Conservation (phyloP, 768 basidiomycete species). For the Artomyces pyxidatus region DNA sequence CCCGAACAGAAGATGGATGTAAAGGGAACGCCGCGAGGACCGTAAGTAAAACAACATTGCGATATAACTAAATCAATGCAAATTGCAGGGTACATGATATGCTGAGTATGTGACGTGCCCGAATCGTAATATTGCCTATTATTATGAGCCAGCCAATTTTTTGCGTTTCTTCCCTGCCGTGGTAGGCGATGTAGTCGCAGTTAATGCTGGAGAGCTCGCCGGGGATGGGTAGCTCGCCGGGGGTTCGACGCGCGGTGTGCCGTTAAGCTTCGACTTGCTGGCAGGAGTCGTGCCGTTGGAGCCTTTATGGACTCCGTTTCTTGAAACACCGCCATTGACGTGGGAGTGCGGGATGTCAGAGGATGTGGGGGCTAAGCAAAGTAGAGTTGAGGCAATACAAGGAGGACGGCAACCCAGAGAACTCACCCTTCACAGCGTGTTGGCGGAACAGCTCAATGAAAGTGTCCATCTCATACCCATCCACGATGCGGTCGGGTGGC, state of each 20-base stretch:
- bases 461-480: constrained; percentile 46
- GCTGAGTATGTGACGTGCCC: background rate
- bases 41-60: background rate
- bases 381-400: background rate
- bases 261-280: constrained; percentile 6
- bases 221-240: constrained; percentile 2
- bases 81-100: background rate
- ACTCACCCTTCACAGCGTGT: constrained; percentile 35
- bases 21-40: background rate
- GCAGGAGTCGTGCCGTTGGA: constrained; percentile 7
- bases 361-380: constrained; percentile 4
- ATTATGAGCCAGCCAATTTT: constrained; percentile 29
- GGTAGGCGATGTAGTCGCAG: constrained; percentile 16
- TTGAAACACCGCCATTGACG: background rate
- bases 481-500: constrained; percentile 32
- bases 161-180: constrained; percentile 49
- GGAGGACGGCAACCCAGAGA: background rate
- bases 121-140: constrained; percentile 3
- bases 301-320: constrained; percentile 2
- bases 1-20: too few relatives aligned
- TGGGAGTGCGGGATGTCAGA: background rate
- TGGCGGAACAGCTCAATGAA: constrained; percentile 60
- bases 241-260: background rate
- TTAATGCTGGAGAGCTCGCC: background rate
- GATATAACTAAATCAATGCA: background rate